phyloP scores from a whole-genome alignment of 2,329 filamentous ascomycete genomes.

The Penicillium sp. region DNA sequence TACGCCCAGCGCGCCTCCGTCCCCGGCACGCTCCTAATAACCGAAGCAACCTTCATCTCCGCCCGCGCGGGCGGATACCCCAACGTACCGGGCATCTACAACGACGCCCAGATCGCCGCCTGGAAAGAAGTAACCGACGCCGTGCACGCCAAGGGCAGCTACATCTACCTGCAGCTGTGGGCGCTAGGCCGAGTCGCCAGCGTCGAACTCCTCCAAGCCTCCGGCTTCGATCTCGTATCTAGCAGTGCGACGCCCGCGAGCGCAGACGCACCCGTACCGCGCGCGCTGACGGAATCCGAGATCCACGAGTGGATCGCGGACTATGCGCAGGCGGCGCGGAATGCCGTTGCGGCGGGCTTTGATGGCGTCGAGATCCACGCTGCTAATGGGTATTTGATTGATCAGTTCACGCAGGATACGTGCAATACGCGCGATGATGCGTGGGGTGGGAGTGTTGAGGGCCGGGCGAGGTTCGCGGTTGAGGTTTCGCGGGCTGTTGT shows the following conservation, averaged over 20 bases:
- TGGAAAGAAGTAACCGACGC: slow-evolving; percentile 56
- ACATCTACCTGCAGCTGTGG: slow-evolving; percentile 57
- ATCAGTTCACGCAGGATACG: slow-evolving; percentile 44
- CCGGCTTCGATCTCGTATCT: slow-evolving; percentile 16
- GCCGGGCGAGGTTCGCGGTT: slow-evolving; percentile 46
- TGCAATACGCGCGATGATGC: slow-evolving; percentile 43
- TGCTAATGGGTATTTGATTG: slow-evolving; percentile 45
- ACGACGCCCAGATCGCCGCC: slow-evolving; percentile 46
- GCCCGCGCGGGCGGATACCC: slow-evolving; percentile 41
- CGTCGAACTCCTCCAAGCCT: slow-evolving; percentile 21
- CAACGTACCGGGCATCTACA: slow-evolving; percentile 53
- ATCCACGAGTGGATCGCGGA: slow-evolving; percentile 38
- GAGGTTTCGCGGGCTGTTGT: slow-evolving; percentile 43
- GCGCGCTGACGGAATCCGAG: slow-evolving; percentile 32
- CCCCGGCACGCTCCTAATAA: slow-evolving; percentile 51
- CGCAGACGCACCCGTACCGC: slow-evolving; percentile 25
- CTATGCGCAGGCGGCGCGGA: slow-evolving; percentile 41
- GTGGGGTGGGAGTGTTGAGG: slow-evolving; percentile 46
- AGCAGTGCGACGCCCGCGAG: slow-evolving; percentile 15
- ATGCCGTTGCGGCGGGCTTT: slow-evolving; percentile 49
- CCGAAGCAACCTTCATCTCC: slow-evolving; percentile 49
- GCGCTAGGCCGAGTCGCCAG: slow-evolving; percentile 50
- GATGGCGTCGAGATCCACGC: slow-evolving; percentile 46
- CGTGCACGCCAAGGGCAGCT: slow-evolving; percentile 55
- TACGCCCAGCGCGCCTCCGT: slow-evolving; percentile 47